Conservation (phyloP, 2,329 filamentous ascomycete genomes). For the Chaetomium olivaceum region DNA sequence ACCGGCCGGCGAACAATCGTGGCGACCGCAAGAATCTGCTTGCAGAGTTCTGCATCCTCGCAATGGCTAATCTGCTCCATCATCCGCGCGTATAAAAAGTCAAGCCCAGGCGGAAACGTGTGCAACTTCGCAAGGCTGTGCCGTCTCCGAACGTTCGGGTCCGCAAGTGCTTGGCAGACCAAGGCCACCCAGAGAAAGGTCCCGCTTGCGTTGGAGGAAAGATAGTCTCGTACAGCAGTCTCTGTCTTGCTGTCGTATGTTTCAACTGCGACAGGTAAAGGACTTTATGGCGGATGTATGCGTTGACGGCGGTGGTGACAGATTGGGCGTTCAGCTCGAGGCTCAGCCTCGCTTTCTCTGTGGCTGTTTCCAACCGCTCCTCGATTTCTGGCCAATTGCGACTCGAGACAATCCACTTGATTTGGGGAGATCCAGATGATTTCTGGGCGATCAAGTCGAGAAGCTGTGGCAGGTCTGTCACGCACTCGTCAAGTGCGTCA, state of each 20-base stretch:
- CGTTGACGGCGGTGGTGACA: too few relatives aligned
- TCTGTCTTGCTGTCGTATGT: too few relatives aligned
- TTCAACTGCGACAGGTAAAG: too few relatives aligned
- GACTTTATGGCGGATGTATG: too few relatives aligned
- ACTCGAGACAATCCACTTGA: constrained; percentile 49
- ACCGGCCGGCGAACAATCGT: constrained; percentile 22
- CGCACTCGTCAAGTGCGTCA: constrained; percentile 53
- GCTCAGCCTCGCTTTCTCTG: constrained; percentile 34
- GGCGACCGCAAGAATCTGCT: constrained; percentile 21
- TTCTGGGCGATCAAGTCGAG: constrained; percentile 5
- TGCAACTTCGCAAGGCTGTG: constrained; percentile 17
- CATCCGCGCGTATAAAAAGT: constrained; percentile 22
- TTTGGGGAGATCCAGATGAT: constrained; percentile 8
- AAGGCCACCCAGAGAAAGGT: constrained; percentile 48
- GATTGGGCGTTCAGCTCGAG: constrained; percentile 41
- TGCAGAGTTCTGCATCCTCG: constrained; percentile 17
- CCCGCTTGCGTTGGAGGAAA: constrained; percentile 25
- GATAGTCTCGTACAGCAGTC: too few relatives aligned
- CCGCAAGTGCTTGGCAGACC: constrained; percentile 23
- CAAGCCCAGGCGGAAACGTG: constrained; percentile 24
- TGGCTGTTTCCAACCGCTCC: constrained; percentile 29
- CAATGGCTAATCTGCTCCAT: constrained; percentile 17
- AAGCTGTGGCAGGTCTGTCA: neutral
- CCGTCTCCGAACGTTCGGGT: constrained; percentile 23
- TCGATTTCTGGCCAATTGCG: constrained; percentile 44